Evolutionary conservation across 2,329 filamentous ascomycete species (phyloP).

Genomic region (Venturia aucupariae): DNA sequence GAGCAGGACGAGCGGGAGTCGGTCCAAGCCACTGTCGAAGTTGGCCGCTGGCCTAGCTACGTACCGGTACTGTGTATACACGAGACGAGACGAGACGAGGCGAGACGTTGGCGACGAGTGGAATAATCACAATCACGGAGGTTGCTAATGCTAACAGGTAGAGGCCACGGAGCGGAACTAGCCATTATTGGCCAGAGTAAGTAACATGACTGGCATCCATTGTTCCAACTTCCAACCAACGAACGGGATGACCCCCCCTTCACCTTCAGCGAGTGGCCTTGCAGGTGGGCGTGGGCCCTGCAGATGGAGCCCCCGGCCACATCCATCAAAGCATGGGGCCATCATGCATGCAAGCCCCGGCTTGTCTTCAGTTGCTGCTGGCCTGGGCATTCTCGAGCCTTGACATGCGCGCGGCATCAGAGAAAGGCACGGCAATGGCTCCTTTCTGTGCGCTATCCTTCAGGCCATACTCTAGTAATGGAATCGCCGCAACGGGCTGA

Average conservation of each 20-base stretch:
- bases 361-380: slow-evolving; percentile 5
- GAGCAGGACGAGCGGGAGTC: background rate
- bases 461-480: slow-evolving; percentile 11
- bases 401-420: slow-evolving; percentile 8
- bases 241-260: background rate
- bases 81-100: too few relatives aligned
- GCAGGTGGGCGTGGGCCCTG: too few relatives aligned
- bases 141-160: background rate
- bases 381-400: slow-evolving; percentile 1
- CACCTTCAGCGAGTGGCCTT: background rate
- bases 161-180: background rate
- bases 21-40: background rate
- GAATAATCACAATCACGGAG: background rate
- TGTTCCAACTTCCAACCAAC: too few relatives aligned
- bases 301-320: slow-evolving; percentile 8
- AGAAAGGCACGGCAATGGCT: slow-evolving; percentile 4
- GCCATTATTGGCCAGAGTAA: slow-evolving; percentile 22
- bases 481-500: slow-evolving; percentile 13
- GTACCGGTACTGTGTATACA: too few relatives aligned
- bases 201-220: slow-evolving; percentile 3
- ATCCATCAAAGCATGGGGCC: background rate
- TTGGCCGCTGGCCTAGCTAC: background rate
- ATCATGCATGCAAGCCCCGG: slow-evolving; percentile 1
- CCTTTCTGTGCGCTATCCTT: slow-evolving; percentile 11
- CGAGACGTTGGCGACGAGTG: background rate